Conservation (phyloP, 805 yeast genomes). For the Blastobotrys attinorum region DNA sequence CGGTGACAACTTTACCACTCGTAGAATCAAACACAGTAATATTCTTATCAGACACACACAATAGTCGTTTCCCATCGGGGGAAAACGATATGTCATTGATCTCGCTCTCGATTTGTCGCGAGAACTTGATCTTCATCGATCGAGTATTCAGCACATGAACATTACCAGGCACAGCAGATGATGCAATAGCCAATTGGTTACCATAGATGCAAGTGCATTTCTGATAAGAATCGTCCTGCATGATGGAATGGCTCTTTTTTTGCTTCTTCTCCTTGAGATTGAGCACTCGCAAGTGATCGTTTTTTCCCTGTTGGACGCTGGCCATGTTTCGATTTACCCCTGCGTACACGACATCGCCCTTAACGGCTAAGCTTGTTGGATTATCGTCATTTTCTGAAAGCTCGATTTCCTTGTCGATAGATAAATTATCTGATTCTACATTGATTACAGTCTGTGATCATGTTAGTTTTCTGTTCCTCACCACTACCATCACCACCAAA, state of each 20-base stretch:
- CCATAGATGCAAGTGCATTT: slow-evolving; percentile 57
- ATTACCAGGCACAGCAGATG: slow-evolving; percentile 57
- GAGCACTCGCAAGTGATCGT: slow-evolving; percentile 67
- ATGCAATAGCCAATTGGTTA: slow-evolving; percentile 58
- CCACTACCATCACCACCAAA: slow-evolving; percentile 1
- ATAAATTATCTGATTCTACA: slow-evolving; percentile 42
- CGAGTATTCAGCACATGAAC: slow-evolving; percentile 54
- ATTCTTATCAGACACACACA: slow-evolving; percentile 50
- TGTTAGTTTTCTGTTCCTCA: background rate
- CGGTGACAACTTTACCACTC: slow-evolving; percentile 32
- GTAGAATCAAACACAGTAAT: slow-evolving; percentile 46
- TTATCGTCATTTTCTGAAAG: slow-evolving; percentile 53
- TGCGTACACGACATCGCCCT: slow-evolving; percentile 36
- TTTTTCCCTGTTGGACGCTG: slow-evolving; percentile 50
- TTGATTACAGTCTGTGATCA: slow-evolving; percentile 42
- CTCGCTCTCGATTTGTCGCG: slow-evolving; percentile 28
- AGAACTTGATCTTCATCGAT: slow-evolving; percentile 37
- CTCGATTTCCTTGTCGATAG: slow-evolving; percentile 11
- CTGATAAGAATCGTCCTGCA: slow-evolving; percentile 42
- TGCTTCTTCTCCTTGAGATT: slow-evolving; percentile 10
- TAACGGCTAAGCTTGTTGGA: slow-evolving; percentile 73
- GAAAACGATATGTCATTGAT: slow-evolving; percentile 61
- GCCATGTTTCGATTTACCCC: slow-evolving; percentile 70
- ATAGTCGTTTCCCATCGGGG: slow-evolving; percentile 56
- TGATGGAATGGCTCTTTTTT: background rate